Evolutionary conservation across 257 asterid genomes (phyloP).

Genomic region (Nicotiana tomentosiformis): DNA sequence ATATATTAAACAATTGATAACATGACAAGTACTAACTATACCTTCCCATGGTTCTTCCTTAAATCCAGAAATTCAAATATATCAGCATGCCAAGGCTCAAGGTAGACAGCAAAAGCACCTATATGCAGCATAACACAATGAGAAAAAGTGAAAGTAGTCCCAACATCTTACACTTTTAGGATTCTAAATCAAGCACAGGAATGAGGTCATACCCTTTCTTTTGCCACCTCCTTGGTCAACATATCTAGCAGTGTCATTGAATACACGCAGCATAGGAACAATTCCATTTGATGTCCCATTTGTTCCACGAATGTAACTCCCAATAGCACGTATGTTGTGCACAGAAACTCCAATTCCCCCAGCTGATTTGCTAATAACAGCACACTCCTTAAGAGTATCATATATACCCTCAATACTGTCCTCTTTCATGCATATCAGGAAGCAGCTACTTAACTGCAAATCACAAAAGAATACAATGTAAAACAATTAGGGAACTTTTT

Average conservation of each 20-base stretch:
- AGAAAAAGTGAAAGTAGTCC: constrained; percentile 2
- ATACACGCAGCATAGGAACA: constrained; percentile 94
- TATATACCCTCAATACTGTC: constrained; percentile 97
- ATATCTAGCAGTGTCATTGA: constrained; percentile 92
- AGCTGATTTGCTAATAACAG: constrained; percentile 97
- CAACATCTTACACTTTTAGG: neutral
- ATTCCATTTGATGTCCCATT: constrained; percentile 95
- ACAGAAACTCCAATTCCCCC: constrained; percentile 94
- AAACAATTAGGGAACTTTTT: neutral
- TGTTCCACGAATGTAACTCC: constrained; percentile 96
- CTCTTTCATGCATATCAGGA: constrained; percentile 91
- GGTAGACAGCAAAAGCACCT: constrained; percentile 98
- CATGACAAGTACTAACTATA: constrained; percentile 19
- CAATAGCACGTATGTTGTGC: constrained; percentile 94
- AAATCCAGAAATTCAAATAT: constrained; percentile 80
- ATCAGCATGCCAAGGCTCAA: constrained; percentile 99
- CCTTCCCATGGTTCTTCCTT: constrained; percentile 96
- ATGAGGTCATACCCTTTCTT: constrained; percentile 61
- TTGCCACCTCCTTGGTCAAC: constrained; percentile 99
- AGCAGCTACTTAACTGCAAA: constrained; percentile 90
- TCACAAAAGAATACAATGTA: neutral
- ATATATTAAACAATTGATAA: neutral
- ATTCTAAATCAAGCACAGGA: neutral
- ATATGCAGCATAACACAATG: constrained; percentile 7
- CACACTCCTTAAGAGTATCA: constrained; percentile 94